phyloP scores from a whole-genome alignment of 371 early-diverging fungal species.

The Blakeslea trispora region DNA sequence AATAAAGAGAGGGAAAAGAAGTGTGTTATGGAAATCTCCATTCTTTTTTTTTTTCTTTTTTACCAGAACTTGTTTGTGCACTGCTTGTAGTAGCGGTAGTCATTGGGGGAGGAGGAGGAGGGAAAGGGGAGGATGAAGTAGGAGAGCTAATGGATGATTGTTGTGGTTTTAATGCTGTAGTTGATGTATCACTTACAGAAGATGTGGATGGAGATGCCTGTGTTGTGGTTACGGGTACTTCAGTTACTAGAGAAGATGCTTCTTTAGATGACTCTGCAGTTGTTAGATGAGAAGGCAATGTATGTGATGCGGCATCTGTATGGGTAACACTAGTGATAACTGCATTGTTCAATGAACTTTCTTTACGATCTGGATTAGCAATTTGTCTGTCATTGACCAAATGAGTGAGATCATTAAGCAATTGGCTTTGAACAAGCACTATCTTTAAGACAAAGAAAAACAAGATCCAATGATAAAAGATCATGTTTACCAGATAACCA shows the following conservation, averaged over 20 bases:
- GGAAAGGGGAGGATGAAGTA: constrained; percentile 7
- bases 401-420: no score
- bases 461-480: constrained; percentile 3
- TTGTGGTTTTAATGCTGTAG: constrained; percentile 9
- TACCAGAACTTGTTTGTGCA: background rate
- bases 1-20: no score
- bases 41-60: no score
- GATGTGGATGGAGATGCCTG: background rate
- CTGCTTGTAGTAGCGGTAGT: no score
- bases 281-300: no score
- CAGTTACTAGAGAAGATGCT: background rate
- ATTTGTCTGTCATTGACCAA: no score
- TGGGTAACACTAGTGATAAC: background rate
- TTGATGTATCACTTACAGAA: background rate
- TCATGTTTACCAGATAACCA: no score
- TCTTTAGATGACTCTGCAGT: no score
- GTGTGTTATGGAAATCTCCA: no score
- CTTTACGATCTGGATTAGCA: no score
- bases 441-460: background rate
- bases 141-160: constrained; percentile 14
- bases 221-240: background rate
- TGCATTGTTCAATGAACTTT: no score
- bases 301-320: background rate
- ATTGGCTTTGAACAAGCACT: no score
- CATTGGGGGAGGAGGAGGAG: constrained; percentile 1